Base-by-base conservation (phyloP, 371 early-diverging fungal genomes). In the Mucor circinelloides region DNA sequence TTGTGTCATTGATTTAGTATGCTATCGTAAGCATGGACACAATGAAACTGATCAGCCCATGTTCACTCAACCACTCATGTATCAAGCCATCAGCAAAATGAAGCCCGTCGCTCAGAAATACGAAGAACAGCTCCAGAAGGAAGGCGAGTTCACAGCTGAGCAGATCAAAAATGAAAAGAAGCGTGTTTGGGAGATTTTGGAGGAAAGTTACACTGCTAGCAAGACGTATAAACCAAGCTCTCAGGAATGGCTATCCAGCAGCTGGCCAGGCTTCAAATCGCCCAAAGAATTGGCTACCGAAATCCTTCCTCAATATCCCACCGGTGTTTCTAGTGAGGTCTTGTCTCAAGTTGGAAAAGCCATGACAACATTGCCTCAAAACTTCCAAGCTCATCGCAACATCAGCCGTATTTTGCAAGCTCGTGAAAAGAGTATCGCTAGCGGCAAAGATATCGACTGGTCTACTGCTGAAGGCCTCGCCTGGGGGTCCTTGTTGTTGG, bases 31-130 rank as follows among this genome's bases (percentile, higher is more conserved):
- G 71, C 92, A 97, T 67, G 99, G 99, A 34, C 99, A 98, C 90
- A 98, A 98, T 81, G 99, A 98, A 85, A 93, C 94, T 25, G 99
- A 98, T 80, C 96, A 97, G 79, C 99, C 99, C 60, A 90, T 89
- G 73, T 98, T 98, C 85, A 98, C 99, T 17, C 99, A 98, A 80
- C 99, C 99, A 42, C 86, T 88, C 73, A 98, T 98, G 99, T 98
- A 98, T 84, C 81, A 93, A 83, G 89, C 88, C 55, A 95, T 98
- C 77, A 83, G 85, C 64, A 87, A 91, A 77, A 93, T 94, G 87
- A 73, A 71, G 34, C 93, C 97, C 6, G 94, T 91, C 25, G 79
- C 94, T 62, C 88, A 95, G 42, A 89, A 87, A 71, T 98, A 98
- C 85, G 88, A 86, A 63, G 80, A 83, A 36, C 88, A 94, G 79